Evolutionary conservation across 2,329 filamentous ascomycete genomes (phyloP), one percentile per base, ranked within the genome.

Genomic region (Aspergillus pseudotamarii): DNA sequence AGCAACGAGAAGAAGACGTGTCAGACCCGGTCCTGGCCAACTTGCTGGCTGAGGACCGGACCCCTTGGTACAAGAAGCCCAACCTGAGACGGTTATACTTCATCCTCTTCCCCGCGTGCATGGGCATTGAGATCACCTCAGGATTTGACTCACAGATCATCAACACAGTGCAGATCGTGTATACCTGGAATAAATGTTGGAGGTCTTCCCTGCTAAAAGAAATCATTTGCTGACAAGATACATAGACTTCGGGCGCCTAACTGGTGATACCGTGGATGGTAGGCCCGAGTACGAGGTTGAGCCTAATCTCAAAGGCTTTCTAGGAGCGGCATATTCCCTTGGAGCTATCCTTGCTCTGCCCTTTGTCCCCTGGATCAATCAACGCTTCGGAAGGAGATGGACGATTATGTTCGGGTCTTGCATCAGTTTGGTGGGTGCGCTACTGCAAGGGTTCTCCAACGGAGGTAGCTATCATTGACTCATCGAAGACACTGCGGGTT

Each of bases 81-180:
- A 88, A 89, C 66, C 76, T 89, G 45, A 80, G 86, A 59, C 71
- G 71, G 21, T 78, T 89, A 43, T 89, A 89, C 69, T 71, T 88
- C 8, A 75, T 86, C 63, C 80, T 89, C 57, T 85, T 89, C 62
- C 85, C 85, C 26, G 85, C 84, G 50, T 87, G 84, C 72, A 85
- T 88, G 78, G 86, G 86, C 54, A 86, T 89, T 62, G 87, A 89
- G 75, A 86, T 86, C 69, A 88, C 85, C 0, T 86, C 84, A 4
- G 85, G 86, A 0, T 88, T 87, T 67, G 86, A 87, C 68, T 83
- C 81, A 4, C 83, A 80, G 32, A 81, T 84, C 72, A 82, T 81
- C 69, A 81, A 80, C 65, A 79, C 78, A 0, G 70, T 81, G 1
- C 79, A 81, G 61, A 78, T 81, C 62, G 73, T 77, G 26, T 69